Conservation (phyloP, 768 basidiomycete species). For the Calocera viscosa region DNA sequence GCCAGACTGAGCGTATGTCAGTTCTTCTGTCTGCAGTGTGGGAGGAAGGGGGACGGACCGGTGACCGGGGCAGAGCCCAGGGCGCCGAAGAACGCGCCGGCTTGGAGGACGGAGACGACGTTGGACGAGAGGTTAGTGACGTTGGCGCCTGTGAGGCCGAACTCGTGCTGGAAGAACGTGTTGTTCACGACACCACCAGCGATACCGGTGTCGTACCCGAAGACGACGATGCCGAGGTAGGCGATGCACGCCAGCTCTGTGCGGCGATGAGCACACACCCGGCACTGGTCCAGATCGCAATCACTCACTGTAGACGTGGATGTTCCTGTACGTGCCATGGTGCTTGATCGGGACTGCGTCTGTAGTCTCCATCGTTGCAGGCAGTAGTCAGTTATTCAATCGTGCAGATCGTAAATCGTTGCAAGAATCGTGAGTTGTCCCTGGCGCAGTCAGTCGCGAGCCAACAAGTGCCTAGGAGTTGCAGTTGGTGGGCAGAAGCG, state of each 20-base stretch:
- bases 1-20: constrained; percentile 32
- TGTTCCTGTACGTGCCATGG: constrained; percentile 36
- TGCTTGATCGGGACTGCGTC: background rate
- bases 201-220: constrained; percentile 70
- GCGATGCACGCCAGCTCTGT: constrained; percentile 59
- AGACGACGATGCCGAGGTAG: constrained; percentile 71
- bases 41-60: constrained; percentile 30
- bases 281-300: background rate
- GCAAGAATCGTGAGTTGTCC: too few relatives aligned
- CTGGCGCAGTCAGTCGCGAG: too few relatives aligned
- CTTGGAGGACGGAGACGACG: constrained; percentile 78
- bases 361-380: background rate
- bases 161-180: constrained; percentile 46
- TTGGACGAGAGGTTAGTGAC: constrained; percentile 51
- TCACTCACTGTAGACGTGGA: constrained; percentile 51
- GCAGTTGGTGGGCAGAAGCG: too few relatives aligned
- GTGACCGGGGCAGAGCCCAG: constrained; percentile 59
- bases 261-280: background rate
- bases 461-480: too few relatives aligned
- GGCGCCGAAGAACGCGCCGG: constrained; percentile 80
- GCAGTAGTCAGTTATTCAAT: background rate
- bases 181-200: constrained; percentile 59
- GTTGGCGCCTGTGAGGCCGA: constrained; percentile 34
- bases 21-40: constrained; percentile 18
- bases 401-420: too few relatives aligned